Evolutionary conservation across 2,329 filamentous ascomycete genomes (phyloP), one percentile per base, ranked within the genome.

Genomic region (Podosphaera xanthii): DNA sequence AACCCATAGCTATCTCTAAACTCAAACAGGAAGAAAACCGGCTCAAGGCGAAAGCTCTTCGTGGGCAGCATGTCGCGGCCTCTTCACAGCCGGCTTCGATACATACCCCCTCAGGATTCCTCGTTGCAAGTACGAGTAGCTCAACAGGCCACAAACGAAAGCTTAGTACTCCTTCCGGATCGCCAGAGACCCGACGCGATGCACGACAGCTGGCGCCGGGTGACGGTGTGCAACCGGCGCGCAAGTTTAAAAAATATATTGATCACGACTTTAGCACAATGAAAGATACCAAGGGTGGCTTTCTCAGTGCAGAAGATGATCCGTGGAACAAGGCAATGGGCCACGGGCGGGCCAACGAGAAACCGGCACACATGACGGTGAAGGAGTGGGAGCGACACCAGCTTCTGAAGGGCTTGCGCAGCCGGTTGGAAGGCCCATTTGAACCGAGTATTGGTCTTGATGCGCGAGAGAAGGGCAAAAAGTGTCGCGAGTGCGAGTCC

Each of bases 251-350:
- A 61, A 91, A 92, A 70, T 97, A 86, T 69, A 90, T 98, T 67
- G 92, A 98, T 69, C 97, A 96, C 73, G 92, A 98, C 71, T 92
- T 98, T 72, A 91, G 86, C 69, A 86, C 91, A 72, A 97, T 98
- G 89, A 94, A 85, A 5, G 92, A 98, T 70, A 97, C 91, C 0
- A 96, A 96, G 69, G 92, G 92, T 62, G 92, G 92, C 0, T 98
- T 98, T 71, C 72, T 98, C 63, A 86, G 84, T n/a, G 78, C 80
- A 0, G 86, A 91, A 62, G 92, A 98, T 68, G 92, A 98, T 70
- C 92, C 92, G 0, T 81, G 84, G 69, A 95, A 95, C 69, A 84
- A 84, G 64, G 87, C 84, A 7, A 75, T 91, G 66, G 79, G 82
- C 65, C 80, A 83, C 65, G 76, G 73, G 5, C 73, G 70, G 7